Conservation (phyloP, 2,329 filamentous ascomycete species). For the Fonsecaea monophora region DNA sequence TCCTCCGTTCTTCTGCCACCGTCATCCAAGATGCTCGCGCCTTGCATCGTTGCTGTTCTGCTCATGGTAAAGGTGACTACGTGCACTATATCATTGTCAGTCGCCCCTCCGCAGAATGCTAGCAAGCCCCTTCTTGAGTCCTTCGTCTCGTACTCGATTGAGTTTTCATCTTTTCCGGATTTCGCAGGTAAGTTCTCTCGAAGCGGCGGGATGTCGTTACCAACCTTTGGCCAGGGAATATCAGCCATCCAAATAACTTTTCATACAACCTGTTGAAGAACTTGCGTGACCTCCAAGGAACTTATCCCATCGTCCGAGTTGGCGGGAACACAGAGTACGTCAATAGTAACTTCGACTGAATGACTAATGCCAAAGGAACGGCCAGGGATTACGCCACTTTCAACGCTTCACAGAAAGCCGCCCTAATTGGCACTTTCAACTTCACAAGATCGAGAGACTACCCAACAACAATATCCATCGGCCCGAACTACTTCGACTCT, state of each 20-base stretch:
- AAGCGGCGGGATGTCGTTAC: conserved; percentile 39
- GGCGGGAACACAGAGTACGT: conserved; percentile 68
- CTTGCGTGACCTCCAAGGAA: conserved; percentile 60
- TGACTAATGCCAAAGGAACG: conserved; percentile 1
- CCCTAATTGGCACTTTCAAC: conserved; percentile 62
- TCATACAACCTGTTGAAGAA: conserved; percentile 67
- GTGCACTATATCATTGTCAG: conserved; percentile 25
- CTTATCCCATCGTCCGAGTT: conserved; percentile 67
- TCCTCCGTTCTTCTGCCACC: not conserved
- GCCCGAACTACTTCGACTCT: conserved; percentile 68
- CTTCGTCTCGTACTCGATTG: conserved; percentile 62
- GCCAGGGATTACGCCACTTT: conserved; percentile 65
- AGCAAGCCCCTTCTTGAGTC: conserved; percentile 45
- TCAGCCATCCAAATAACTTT: conserved; percentile 63
- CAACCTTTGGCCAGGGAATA: conserved; percentile 51
- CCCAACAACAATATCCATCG: conserved; percentile 66
- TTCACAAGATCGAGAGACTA: conserved; percentile 62
- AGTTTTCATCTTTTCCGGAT: conserved; percentile 61
- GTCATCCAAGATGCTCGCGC: conserved; percentile 13
- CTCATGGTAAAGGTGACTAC: conserved; percentile 17
- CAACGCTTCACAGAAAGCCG: conserved; percentile 58
- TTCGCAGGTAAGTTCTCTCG: conserved; percentile 51
- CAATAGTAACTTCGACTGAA: no score
- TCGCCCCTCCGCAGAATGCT: conserved; percentile 28
- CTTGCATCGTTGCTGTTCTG: not conserved